A percentile compares a stretch with the other conserved stretches of the same genome.
Conservation (phyloP, 257 asterid species). For the Capsicum chinense region DNA sequence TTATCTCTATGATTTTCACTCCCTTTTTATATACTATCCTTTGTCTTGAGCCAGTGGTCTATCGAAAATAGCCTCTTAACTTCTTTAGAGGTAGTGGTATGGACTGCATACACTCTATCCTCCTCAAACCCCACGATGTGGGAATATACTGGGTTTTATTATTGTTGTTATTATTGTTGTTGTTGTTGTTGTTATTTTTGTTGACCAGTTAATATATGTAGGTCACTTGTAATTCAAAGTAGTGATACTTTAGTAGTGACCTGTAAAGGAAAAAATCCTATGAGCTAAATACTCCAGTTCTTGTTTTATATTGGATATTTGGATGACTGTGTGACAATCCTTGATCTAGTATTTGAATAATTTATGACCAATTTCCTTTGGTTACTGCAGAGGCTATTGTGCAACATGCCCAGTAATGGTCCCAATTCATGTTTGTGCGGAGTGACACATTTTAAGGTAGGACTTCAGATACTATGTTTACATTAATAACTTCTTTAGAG, state of each 20-base stretch:
- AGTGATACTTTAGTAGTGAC: too few species aligned
- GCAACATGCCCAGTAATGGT: slow-evolving; percentile 96
- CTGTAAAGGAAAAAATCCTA: too few species aligned
- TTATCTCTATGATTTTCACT: neutral
- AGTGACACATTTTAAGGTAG: slow-evolving; percentile 81
- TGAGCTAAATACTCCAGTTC: neutral
- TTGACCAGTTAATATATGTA: too few species aligned
- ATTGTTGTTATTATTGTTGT: too few species aligned
- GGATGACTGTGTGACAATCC: neutral
- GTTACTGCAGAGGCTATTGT: slow-evolving; percentile 78
- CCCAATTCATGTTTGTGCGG: slow-evolving; percentile 86
- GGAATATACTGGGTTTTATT: too few species aligned
- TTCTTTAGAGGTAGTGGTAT: too few species aligned
- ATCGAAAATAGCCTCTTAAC: too few species aligned
- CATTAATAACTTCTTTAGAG: neutral
- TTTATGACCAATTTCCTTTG: slow-evolving; percentile 42
- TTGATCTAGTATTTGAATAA: slow-evolving; percentile 7
- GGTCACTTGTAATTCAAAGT: too few species aligned
- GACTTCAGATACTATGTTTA: slow-evolving; percentile 35
- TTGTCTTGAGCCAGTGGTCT: too few species aligned
- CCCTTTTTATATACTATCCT: neutral
- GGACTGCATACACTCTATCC: too few species aligned
- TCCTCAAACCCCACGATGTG: too few species aligned
- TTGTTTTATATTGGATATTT: slow-evolving; percentile 8
- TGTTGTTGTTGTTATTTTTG: too few species aligned